Percentiles rank a stretch among this genome's conserved stretches.
Evolutionary conservation across 1,139 yeast genomes (phyloP).

Genomic region (Torulaspora globosa): DNA sequence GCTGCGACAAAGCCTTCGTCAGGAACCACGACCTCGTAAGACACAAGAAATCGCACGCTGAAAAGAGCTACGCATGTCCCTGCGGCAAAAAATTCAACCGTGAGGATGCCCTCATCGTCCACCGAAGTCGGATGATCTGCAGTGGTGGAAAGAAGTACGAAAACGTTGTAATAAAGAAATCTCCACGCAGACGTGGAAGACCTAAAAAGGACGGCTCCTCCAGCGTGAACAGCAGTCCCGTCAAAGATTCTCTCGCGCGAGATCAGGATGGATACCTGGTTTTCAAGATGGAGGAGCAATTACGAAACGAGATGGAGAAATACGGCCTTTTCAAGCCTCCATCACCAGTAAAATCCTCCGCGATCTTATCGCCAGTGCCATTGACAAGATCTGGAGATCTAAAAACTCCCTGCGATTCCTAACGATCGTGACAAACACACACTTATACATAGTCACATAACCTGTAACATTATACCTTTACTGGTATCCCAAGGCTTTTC

Average conservation of each 20-base stretch:
- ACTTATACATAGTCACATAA: background rate
- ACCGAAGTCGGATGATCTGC: constrained; percentile 74
- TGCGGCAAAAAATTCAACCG: constrained; percentile 92
- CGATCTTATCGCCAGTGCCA: constrained; percentile 9
- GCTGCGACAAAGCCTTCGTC: constrained; percentile 66
- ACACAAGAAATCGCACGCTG: constrained; percentile 83
- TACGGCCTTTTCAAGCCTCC: constrained; percentile 19
- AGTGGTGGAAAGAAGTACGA: constrained; percentile 56
- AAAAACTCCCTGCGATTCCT: background rate
- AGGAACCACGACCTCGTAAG: constrained; percentile 91
- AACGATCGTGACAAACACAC: background rate
- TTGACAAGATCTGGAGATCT: constrained; percentile 3
- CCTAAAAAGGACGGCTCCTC: constrained; percentile 27
- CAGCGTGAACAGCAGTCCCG: constrained; percentile 25
- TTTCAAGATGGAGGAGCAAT: constrained; percentile 29
- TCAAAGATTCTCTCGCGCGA: constrained; percentile 27
- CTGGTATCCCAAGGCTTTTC: no score
- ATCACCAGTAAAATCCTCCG: constrained; percentile 4
- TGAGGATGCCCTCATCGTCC: constrained; percentile 83
- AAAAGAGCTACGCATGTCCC: constrained; percentile 69
- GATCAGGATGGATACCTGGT: constrained; percentile 25
- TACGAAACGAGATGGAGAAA: constrained; percentile 18
- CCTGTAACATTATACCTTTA: background rate
- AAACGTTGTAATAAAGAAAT: constrained; percentile 32
- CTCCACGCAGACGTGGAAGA: constrained; percentile 33